Conservation (phyloP, 306 rosid species). For the Pueraria montana region DNA sequence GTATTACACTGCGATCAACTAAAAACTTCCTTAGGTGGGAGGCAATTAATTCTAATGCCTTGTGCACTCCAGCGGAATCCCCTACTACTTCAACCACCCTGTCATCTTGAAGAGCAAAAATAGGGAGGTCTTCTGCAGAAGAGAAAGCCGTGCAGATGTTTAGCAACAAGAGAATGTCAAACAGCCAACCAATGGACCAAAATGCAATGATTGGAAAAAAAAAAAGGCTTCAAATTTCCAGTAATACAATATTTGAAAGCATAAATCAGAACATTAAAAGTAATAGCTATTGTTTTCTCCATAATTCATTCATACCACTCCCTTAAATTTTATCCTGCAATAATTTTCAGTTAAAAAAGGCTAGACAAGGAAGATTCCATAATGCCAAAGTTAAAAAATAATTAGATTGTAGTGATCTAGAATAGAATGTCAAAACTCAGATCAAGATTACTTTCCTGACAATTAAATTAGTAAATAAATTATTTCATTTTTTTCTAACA, state of each 20-base stretch:
- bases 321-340: conserved; percentile 28
- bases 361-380: background rate
- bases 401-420: conserved; percentile 5
- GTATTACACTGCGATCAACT: conserved; percentile 90
- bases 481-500: background rate
- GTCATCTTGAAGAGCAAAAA: conserved; percentile 96
- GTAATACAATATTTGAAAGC: conserved; percentile 15
- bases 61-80: conserved; percentile 85
- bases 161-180: conserved; percentile 43
- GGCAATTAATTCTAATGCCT: conserved; percentile 90
- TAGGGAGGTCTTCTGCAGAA: conserved; percentile 90
- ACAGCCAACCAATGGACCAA: conserved; percentile 43
- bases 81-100: conserved; percentile 96
- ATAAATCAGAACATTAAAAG: conserved; percentile 32
- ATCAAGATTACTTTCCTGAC: conserved; percentile 36
- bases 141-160: conserved; percentile 37
- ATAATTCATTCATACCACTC: conserved; percentile 24
- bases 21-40: conserved; percentile 94
- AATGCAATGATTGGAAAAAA: background rate
- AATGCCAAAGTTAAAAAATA: conserved; percentile 19
- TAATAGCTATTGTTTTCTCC: conserved; percentile 15
- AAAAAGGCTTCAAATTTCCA: conserved; percentile 10
- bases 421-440: conserved; percentile 30
- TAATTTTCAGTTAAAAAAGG: conserved; percentile 3
- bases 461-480: conserved; percentile 8